Evolutionary conservation across 768 basidiomycete genomes (phyloP).

Genomic region (Cystobasidiopsis lactophilus): DNA sequence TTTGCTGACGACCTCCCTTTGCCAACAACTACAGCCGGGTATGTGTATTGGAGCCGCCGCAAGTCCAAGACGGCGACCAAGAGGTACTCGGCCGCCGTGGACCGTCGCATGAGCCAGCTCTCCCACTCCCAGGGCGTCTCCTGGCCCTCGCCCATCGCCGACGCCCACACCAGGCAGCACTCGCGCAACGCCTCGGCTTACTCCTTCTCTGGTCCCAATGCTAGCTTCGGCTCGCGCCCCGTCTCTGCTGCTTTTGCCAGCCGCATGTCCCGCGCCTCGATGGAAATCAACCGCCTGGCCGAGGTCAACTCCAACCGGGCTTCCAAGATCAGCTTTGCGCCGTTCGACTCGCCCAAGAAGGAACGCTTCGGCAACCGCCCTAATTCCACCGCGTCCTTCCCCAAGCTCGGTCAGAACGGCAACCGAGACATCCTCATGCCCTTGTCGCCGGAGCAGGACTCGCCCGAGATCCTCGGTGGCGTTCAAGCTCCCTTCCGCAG

Average conservation of each 20-base stretch:
- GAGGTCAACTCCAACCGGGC: background rate
- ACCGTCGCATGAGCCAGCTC: constrained; percentile 2
- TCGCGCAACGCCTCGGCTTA: too few relatives aligned
- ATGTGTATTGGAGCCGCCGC: constrained; percentile 6
- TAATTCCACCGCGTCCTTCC: background rate
- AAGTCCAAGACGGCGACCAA: constrained; percentile 6
- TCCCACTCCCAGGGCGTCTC: background rate
- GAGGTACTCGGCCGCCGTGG: constrained; percentile 7
- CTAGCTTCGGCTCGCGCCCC: too few relatives aligned
- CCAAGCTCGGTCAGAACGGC: background rate
- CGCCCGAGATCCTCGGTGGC: background rate
- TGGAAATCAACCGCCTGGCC: background rate
- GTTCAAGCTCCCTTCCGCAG: background rate
- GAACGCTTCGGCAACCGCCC: background rate
- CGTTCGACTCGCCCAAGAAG: background rate
- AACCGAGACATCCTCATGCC: background rate
- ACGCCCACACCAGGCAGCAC: too few relatives aligned
- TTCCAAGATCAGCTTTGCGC: background rate
- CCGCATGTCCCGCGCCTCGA: background rate
- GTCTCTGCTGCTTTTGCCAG: too few relatives aligned
- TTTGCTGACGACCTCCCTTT: too few relatives aligned
- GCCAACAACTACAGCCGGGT: too few relatives aligned
- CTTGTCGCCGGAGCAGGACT: background rate
- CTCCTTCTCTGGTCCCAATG: too few relatives aligned
- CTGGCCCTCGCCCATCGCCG: too few relatives aligned